A percentile compares a stretch with the other conserved stretches of the same genome.
These are phyloP conservation scores for Trichosporon coremiiforme DNA, from an alignment of 1,284 basidiomycete genomes.

Conservation along the genomic window DNA sequence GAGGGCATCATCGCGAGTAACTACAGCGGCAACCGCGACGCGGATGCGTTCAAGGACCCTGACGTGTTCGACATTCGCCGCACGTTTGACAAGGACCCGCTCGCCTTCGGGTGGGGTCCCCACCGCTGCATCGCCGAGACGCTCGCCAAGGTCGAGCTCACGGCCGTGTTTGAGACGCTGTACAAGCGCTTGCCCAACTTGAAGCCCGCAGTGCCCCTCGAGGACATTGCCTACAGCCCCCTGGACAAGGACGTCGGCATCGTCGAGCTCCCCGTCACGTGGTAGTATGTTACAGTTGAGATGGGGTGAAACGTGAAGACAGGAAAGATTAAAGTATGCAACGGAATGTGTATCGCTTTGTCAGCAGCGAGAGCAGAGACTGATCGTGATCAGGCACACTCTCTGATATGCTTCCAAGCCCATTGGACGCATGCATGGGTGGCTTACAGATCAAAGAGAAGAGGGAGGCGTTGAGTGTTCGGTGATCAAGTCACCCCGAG, in stretches of 20 bases:
- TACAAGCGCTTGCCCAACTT: slow-evolving; percentile 24
- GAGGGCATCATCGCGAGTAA: slow-evolving; percentile 29
- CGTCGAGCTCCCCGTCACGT: slow-evolving; percentile 23
- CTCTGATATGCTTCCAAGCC: too few species aligned
- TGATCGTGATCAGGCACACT: not conserved
- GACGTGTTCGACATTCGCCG: slow-evolving; percentile 27
- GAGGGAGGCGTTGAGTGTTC: not conserved
- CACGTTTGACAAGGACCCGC: slow-evolving; percentile 21
- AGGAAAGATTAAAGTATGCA: not conserved
- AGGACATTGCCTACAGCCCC: slow-evolving; percentile 26
- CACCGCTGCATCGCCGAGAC: slow-evolving; percentile 28
- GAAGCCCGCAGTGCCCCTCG: slow-evolving; percentile 20
- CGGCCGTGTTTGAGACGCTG: slow-evolving; percentile 24
- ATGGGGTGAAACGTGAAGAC: not conserved
- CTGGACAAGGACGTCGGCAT: slow-evolving; percentile 23
- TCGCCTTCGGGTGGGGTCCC: slow-evolving; percentile 23
- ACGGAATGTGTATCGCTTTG: not conserved
- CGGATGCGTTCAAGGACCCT: slow-evolving; percentile 22
- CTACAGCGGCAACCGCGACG: slow-evolving; percentile 28
- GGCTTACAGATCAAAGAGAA: not conserved
- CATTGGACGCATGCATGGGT: not conserved
- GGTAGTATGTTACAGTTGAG: not conserved
- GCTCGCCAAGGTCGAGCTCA: slow-evolving; percentile 27
- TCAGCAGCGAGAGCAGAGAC: not conserved
- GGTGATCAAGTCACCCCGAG: not conserved